Evolutionary conservation across 805 yeast genomes (phyloP), one percentile per base, ranked within the genome.

Genomic region (Zygosaccharomyces kombuchaensis): DNA sequence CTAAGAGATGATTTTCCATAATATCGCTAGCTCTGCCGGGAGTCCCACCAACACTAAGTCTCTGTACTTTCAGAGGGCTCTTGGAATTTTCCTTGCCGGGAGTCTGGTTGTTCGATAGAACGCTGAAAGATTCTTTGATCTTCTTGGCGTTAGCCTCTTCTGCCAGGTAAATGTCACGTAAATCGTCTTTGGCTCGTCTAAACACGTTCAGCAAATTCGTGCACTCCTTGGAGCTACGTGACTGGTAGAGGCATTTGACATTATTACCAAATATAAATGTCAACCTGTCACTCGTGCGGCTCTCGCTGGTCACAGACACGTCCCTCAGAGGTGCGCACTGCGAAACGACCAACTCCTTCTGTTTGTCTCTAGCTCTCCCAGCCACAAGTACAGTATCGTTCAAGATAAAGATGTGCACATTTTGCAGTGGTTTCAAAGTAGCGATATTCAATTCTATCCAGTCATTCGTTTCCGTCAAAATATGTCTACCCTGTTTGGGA

Each of bases 371-470:
- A 29, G 51, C 48, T 78, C 79, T 76, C 1, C 86, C 73, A 0
- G 96, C 96, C 31, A 90, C 72, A 46, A 90, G 66, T 1, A 89
- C 62, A 56, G 82, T 73, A 63, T 90, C 97, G 59, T 84, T 89
- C 54, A 90, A 70, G 7, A 90, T 65, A 56, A 86, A 85, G 37
- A 90, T 63, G 57, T 85, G 95, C 4, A 84, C 81, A 2, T 87
- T 82, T 53, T 84, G 81, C 27, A 82, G 71, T 0, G 89, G 82
- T 61, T 87, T 87, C 78, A 87, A 80, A 9, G 95, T 87, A 0
- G 93, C 89, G 2, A 84, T 79, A 57, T 88, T 89, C 48, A 90
- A 68, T 64, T 89, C 96, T 47, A 76, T 79, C 96, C 96, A 90
- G 40, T 89, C 76, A 2, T 84, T 84, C 60, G 88, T 80, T 56